Conservation (phyloP, 805 yeast genomes). For the Sungouiozyma ichnusensis region DNA sequence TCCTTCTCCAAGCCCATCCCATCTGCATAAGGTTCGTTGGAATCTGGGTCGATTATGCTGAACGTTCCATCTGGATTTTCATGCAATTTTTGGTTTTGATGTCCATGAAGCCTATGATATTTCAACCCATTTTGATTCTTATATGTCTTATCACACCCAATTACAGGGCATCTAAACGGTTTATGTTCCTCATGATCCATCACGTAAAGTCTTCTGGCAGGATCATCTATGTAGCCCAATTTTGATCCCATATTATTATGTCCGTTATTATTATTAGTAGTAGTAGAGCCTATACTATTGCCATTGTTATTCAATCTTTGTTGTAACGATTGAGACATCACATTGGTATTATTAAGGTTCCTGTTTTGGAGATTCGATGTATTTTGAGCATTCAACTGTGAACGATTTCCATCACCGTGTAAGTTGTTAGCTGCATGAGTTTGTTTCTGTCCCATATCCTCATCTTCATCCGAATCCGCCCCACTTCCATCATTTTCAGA, state of each 20-base stretch:
- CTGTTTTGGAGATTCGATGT: not conserved
- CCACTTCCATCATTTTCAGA: constrained; percentile 5
- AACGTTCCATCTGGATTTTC: constrained; percentile 89
- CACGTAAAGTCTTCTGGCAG: constrained; percentile 88
- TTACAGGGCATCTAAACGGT: constrained; percentile 95
- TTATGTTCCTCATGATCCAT: constrained; percentile 86
- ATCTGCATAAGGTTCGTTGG: constrained; percentile 81
- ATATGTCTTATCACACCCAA: constrained; percentile 95
- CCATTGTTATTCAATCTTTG: constrained; percentile 6
- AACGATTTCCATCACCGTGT: not conserved
- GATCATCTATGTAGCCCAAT: constrained; percentile 84
- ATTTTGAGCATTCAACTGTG: constrained; percentile 3
- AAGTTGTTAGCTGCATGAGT: not conserved
- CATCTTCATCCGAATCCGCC: constrained; percentile 12
- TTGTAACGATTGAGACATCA: not conserved
- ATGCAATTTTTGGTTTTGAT: constrained; percentile 85
- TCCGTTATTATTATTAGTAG: constrained; percentile 5
- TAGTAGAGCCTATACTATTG: constrained; percentile 3
- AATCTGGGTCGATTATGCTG: constrained; percentile 84
- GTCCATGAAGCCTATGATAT: constrained; percentile 93
- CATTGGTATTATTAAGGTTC: not conserved
- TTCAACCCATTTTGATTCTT: constrained; percentile 96
- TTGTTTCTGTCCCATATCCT: constrained; percentile 9
- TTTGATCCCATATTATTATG: not conserved
- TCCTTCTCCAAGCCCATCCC: constrained; percentile 94